Evolutionary conservation across 2,329 filamentous ascomycete genomes (phyloP).

Genomic region (Fusarium agapanthi): DNA sequence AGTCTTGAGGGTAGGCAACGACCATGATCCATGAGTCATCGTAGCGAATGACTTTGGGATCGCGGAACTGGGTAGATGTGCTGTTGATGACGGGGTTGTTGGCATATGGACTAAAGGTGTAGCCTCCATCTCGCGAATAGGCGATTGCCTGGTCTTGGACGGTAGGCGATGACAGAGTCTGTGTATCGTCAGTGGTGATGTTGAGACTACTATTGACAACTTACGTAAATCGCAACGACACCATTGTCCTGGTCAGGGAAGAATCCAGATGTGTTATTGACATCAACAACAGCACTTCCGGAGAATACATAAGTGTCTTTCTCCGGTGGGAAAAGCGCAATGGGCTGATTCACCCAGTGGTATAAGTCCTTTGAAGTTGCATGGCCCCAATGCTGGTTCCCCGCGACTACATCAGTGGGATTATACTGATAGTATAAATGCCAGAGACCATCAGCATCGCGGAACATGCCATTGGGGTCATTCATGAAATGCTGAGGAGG

Average conservation of each 20-base stretch:
- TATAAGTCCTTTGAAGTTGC: slow-evolving; percentile 70
- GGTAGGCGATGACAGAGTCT: slow-evolving; percentile 37
- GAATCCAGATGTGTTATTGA: slow-evolving; percentile 72
- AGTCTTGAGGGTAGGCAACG: slow-evolving; percentile 60
- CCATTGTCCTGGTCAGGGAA: slow-evolving; percentile 68
- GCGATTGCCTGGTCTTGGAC: slow-evolving; percentile 67
- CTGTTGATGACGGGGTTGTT: slow-evolving; percentile 68
- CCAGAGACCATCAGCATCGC: slow-evolving; percentile 64
- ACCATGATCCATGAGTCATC: slow-evolving; percentile 66
- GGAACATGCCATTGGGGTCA: slow-evolving; percentile 72
- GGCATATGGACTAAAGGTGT: slow-evolving; percentile 67
- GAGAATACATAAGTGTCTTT: slow-evolving; percentile 58
- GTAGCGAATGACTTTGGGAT: slow-evolving; percentile 72
- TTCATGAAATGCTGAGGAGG: slow-evolving; percentile 65
- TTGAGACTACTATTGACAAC: background rate
- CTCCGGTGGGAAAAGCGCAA: slow-evolving; percentile 64
- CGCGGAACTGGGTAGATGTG: slow-evolving; percentile 66
- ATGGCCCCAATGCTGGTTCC: slow-evolving; percentile 74
- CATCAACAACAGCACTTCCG: slow-evolving; percentile 66
- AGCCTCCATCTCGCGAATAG: slow-evolving; percentile 69
- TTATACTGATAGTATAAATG: slow-evolving; percentile 73
- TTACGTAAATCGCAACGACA: slow-evolving; percentile 61
- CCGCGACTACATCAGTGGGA: slow-evolving; percentile 54
- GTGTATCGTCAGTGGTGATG: background rate
- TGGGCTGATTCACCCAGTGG: slow-evolving; percentile 71